These are phyloP conservation scores for Pelargonium cotyledonis DNA, from an alignment of 441 rosid genomes.

Conservation along the genomic window DNA sequence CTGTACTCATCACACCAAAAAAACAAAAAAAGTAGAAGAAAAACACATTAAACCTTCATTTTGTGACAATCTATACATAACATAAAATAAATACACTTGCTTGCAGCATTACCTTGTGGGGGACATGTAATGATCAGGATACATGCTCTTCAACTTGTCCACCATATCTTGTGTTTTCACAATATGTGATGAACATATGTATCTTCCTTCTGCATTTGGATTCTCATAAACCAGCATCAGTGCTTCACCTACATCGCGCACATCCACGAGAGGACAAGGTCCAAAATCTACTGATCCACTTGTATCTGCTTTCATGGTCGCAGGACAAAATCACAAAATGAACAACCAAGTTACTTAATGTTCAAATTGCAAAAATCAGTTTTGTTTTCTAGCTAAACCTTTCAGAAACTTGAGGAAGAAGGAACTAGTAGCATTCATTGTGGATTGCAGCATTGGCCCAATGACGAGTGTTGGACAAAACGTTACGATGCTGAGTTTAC, in stretches of 20 bases:
- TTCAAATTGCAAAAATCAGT: too few relatives aligned
- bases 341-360: too few relatives aligned
- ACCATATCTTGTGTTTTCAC: conserved; percentile 24
- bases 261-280: conserved; percentile 33
- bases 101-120: conserved; percentile 36
- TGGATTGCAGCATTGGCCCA: conserved; percentile 45
- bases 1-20: conserved; percentile 42
- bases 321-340: too few relatives aligned
- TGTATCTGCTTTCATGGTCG: too few relatives aligned
- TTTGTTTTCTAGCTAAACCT: too few relatives aligned
- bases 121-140: conserved; percentile 36
- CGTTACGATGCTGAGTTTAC: conserved; percentile 25
- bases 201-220: conserved; percentile 33
- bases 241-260: conserved; percentile 34
- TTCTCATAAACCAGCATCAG: conserved; percentile 32
- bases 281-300: conserved; percentile 29
- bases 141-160: conserved; percentile 29
- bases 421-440: conserved; percentile 33
- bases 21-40: too few relatives aligned
- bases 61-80: too few relatives aligned
- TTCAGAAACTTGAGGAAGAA: conserved; percentile 25
- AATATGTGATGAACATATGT: conserved; percentile 28
- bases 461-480: conserved; percentile 30
- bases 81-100: too few relatives aligned
- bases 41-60: too few relatives aligned